A percentile compares a stretch with the other conserved stretches of the same genome.
Evolutionary conservation across 495 filamentous ascomycete species (phyloP).

Genomic region (Penicillium roqueforti): DNA sequence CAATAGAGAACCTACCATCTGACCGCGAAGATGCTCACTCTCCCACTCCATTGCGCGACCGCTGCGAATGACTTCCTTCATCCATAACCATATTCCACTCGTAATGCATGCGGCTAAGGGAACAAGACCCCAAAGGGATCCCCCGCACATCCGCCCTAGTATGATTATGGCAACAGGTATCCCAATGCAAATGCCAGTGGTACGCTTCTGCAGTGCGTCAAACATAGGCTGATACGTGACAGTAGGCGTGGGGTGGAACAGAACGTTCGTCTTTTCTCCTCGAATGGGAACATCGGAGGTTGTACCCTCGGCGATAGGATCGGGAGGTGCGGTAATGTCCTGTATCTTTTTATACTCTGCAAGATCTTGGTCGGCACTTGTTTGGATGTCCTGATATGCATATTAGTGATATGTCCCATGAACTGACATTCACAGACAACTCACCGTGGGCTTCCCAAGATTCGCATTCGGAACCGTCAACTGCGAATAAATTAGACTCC

Average conservation of each 20-base stretch:
- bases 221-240: constrained; percentile 85
- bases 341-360: constrained; percentile 78
- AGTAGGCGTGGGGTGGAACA: constrained; percentile 91
- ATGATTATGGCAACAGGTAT: constrained; percentile 70
- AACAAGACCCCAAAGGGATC: constrained; percentile 68
- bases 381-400: constrained; percentile 50
- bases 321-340: constrained; percentile 87
- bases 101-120: constrained; percentile 64
- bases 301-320: constrained; percentile 70
- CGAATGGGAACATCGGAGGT: constrained; percentile 94
- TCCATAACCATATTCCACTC: constrained; percentile 80
- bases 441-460: constrained; percentile 63
- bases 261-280: constrained; percentile 91
- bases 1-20: constrained; percentile 54
- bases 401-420: constrained; percentile 19
- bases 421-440: constrained; percentile 10
- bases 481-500: constrained; percentile 32
- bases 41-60: constrained; percentile 85
- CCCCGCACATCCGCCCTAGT: constrained; percentile 74
- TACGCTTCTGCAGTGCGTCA: constrained; percentile 65
- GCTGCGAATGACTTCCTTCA: constrained; percentile 75
- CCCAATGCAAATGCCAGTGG: constrained; percentile 59
- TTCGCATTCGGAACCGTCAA: constrained; percentile 90
- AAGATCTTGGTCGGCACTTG: constrained; percentile 56
- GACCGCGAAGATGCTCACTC: constrained; percentile 76